Evolutionary conservation across 78 protist genomes (phyloP).

Genomic region (Dictyostelium discoideum): DNA sequence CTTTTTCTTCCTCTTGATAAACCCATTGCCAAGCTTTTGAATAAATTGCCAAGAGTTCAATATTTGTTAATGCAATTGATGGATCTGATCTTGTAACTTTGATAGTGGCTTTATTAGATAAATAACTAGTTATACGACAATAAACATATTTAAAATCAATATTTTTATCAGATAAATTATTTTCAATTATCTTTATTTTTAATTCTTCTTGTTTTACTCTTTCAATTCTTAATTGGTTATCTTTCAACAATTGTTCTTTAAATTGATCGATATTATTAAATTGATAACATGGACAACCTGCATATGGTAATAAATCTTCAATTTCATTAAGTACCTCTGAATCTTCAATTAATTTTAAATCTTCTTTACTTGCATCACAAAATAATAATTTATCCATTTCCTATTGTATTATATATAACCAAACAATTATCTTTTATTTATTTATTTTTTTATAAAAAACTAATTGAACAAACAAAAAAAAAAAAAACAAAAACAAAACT

Average conservation of each 20-base stretch:
- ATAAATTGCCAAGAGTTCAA: background rate
- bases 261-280: background rate
- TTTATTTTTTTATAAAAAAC: too few species aligned
- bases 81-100: background rate
- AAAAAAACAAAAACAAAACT: too few species aligned
- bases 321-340: background rate
- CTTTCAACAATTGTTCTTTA: background rate
- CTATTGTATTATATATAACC: too few species aligned
- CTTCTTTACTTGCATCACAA: background rate
- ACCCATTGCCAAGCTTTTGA: background rate
- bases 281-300: background rate
- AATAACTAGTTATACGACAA: background rate
- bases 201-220: background rate
- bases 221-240: background rate
- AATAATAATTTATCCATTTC: background rate
- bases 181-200: background rate
- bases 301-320: background rate
- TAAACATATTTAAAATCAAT: background rate
- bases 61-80: background rate
- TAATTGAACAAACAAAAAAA: too few species aligned
- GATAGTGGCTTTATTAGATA: background rate
- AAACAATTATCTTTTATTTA: too few species aligned
- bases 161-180: too few species aligned
- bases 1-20: background rate
- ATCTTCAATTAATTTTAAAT: background rate